A percentile compares a stretch with the other conserved stretches of the same genome.
Evolutionary conservation across 495 filamentous ascomycete species (phyloP).

Genomic region (Melanomma pulvis-pyrius): DNA sequence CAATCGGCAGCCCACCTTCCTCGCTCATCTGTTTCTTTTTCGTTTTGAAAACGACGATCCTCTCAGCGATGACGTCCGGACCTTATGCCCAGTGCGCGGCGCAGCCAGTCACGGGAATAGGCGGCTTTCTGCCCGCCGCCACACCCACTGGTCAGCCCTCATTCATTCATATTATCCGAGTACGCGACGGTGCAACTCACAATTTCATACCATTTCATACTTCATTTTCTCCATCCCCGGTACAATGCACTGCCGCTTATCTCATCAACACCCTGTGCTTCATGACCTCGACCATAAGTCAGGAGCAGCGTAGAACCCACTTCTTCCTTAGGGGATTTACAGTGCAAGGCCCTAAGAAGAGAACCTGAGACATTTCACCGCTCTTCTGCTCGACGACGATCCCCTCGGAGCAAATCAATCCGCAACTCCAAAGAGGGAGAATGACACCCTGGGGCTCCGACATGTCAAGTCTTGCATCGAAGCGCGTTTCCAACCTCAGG

Average conservation of each 20-base stretch:
- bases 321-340: background rate
- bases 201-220: background rate
- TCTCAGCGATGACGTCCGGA: constrained; percentile 15
- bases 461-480: too few relatives aligned
- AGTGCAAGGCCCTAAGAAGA: background rate
- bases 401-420: constrained; percentile 7
- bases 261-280: background rate
- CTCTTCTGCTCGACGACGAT: constrained; percentile 26
- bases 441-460: background rate
- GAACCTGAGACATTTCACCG: constrained; percentile 19
- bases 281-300: background rate
- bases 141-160: background rate
- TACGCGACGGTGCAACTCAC: background rate
- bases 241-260: background rate
- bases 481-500: too few relatives aligned
- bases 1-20: constrained; percentile 20
- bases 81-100: background rate
- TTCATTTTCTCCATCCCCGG: background rate
- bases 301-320: background rate
- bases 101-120: background rate
- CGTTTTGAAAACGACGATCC: constrained; percentile 20
- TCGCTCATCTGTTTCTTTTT: constrained; percentile 2
- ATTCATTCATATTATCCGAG: background rate
- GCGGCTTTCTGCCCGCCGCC: background rate
- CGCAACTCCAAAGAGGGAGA: background rate